phyloP scores from a whole-genome alignment of 202 grass and related monocot genomes.

The Alloteropsis angusta region DNA sequence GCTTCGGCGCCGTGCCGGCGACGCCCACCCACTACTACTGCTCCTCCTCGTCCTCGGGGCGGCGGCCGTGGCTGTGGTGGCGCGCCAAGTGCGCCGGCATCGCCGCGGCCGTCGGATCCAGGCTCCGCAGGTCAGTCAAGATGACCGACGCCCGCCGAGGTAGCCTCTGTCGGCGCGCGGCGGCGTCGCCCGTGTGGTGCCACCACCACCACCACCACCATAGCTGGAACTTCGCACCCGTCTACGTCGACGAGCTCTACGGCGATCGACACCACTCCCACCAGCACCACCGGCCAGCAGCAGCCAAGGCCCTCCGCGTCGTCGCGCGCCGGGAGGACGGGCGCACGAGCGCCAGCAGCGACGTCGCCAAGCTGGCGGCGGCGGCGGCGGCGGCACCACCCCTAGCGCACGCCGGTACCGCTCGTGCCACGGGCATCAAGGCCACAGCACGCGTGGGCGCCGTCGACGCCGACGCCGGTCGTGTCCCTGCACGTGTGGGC shows the following conservation, averaged over 20 bases:
- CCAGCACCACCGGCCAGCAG: neutral
- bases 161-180: neutral
- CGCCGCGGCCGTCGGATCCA: slow-evolving; percentile 12
- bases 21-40: neutral
- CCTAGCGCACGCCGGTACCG: neutral
- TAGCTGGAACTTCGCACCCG: slow-evolving; percentile 21
- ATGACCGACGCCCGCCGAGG: neutral
- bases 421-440: neutral
- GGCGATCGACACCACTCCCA: neutral
- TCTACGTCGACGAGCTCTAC: slow-evolving; percentile 72
- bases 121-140: slow-evolving; percentile 22
- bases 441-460: neutral
- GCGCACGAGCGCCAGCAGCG: neutral
- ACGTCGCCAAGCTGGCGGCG: neutral
- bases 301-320: neutral
- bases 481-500: too few relatives aligned
- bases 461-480: too few relatives aligned
- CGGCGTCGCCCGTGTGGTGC: neutral
- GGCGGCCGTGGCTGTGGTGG: slow-evolving; percentile 32
- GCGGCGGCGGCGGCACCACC: neutral
- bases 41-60: neutral
- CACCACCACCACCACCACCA: neutral
- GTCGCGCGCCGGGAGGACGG: neutral
- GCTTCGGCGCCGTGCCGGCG: slow-evolving; percentile 26
- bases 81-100: slow-evolving; percentile 34